Evolutionary conservation across 495 filamentous ascomycete genomes (phyloP).

Genomic region (Apiosordaria backusii): DNA sequence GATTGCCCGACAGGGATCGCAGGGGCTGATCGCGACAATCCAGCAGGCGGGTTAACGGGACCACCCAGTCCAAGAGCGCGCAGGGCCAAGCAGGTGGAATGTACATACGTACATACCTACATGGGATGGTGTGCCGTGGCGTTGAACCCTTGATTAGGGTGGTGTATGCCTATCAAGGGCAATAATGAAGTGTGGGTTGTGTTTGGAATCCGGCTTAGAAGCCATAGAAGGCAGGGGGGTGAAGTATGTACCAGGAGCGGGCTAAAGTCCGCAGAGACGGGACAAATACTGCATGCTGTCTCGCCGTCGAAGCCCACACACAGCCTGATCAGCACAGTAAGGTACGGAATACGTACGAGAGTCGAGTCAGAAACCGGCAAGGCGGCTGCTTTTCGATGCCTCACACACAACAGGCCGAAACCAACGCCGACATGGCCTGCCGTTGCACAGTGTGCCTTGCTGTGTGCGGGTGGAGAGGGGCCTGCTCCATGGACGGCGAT

Average conservation of each 20-base stretch:
- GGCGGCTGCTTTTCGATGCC: slow-evolving; percentile 9
- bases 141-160: slow-evolving; percentile 7
- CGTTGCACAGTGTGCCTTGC: neutral
- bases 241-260: slow-evolving; percentile 11
- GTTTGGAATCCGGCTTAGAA: slow-evolving; percentile 30
- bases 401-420: too few relatives aligned
- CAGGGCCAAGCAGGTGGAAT: too few relatives aligned
- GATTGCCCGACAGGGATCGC: slow-evolving; percentile 32
- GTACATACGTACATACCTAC: slow-evolving; percentile 7
- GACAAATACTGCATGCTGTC: neutral
- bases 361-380: slow-evolving; percentile 6
- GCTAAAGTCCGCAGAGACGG: slow-evolving; percentile 13
- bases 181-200: slow-evolving; percentile 19
- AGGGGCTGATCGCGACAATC: slow-evolving; percentile 30
- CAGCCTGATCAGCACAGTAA: neutral
- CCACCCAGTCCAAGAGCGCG: neutral
- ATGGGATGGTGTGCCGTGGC: neutral
- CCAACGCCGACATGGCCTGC: too few relatives aligned
- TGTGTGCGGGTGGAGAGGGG: neutral
- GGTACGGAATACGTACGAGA: neutral
- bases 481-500: neutral
- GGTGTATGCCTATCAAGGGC: slow-evolving; percentile 18
- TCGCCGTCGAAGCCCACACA: neutral
- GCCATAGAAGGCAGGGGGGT: slow-evolving; percentile 23
- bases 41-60: slow-evolving; percentile 32